Base-by-base conservation (phyloP, 768 basidiomycete genomes). In the Auricularia cornea region DNA sequence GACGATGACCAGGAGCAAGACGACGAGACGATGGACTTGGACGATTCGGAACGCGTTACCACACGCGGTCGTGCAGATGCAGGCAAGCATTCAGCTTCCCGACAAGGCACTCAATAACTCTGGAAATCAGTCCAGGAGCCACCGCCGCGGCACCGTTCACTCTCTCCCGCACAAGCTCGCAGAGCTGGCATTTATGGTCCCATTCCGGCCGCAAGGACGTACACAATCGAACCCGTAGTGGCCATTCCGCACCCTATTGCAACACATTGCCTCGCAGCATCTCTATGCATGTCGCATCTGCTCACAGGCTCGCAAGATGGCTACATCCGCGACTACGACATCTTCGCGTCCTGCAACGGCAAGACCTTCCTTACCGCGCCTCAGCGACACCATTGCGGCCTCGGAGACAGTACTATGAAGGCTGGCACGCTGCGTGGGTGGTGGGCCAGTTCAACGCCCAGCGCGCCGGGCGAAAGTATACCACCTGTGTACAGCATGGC, bases 231-330 rank as follows among this genome's bases (percentile, higher is more conserved):
- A 75, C 94, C 94, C 20, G 85, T 96, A 65, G 92, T 90, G 66
- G 93, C 93, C 23, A 84, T 98, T 62, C 92, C 95, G 1, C 90
- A 95, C 66, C 93, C 93, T 3, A 85, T 84, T 3, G 86, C 93
- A 3, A 93, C 91, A 1, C 91, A 97, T 74, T 82, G 90, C n/a
- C 83, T 98, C 14, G 90, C 94, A 11, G 80, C 89, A 3, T 94
- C 93, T 0, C 75, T 83, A 30, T 96, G 94, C 75, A 85, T 95
- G 83, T 85, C 90, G 23, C 92, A 94, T 71, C 78, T 97, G 26
- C 74, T 96, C 33, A 95, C 95, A 16, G 94, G 94, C 38, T 92
- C 90, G 14, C 90, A 96, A 67, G 94, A 98, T 72, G 95, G 94
- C 10, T 94, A 92, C 68, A 89, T 98, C 52, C 85, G 94, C 40